Base-by-base conservation (phyloP, 805 yeast genomes). In the Ogataea ganodermae region DNA sequence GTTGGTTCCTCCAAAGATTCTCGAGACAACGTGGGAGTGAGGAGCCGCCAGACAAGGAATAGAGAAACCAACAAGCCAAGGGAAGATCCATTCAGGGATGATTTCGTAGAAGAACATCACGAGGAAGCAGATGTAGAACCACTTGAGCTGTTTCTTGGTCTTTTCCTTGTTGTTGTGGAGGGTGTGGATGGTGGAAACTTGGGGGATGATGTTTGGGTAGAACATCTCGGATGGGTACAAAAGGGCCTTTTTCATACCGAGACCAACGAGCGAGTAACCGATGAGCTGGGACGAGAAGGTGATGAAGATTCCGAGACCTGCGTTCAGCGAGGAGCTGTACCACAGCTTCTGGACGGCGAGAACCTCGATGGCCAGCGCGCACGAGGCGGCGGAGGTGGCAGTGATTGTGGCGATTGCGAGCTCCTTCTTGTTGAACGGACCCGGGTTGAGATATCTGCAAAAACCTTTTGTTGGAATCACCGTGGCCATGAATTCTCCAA, bases 401-500 rank as follows among this genome's bases (percentile, higher is more conserved):
- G 59, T 69, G 57, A 68, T 67, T 23, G 73, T 58, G 6, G 75
- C 68, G 13, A 73, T 60, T 26, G 63, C 71, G 63, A 73, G 76
- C 56, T 74, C 79, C 56, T 74, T 74, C 48, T 60, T 58, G 53
- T 62, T 68, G 69, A 72, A 75, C 9, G 78, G 76, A 24, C 74
- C 75, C 3, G 78, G 79, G 50, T 72, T 73, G 22, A 62, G 42
- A 48, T 53, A 57, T 35, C 46, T 53, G 32, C 55, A 49, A 36
- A 7, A 46, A n/a, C 53, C 53, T 48, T 53, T 57, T 23, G 60
- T 52, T 36, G 68, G 69, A 42, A 66, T 61, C 22, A 53, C 48
- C 8, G 45, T 35, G 17, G 65, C 47, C 63, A 64, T 55, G 13
- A 53, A 54, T 46, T 63, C 67, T 32, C 68, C 70, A 7, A 62